These are phyloP conservation scores for Melanogaster broomeanus DNA, from an alignment of 768 basidiomycete genomes.

Conservation along the genomic window DNA sequence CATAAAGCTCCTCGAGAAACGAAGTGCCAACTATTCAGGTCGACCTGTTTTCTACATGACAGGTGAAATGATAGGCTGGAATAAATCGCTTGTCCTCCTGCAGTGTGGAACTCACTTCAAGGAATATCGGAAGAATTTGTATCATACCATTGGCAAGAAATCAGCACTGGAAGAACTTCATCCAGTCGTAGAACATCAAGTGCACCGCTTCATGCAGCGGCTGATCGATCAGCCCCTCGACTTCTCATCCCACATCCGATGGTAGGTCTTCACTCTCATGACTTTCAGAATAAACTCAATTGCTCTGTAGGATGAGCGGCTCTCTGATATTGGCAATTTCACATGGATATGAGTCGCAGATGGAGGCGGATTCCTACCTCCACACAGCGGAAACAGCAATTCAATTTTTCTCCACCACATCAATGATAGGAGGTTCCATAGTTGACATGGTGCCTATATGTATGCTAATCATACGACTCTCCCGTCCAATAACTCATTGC, in stretches of 20 bases:
- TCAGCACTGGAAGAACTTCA: slow-evolving; percentile 26
- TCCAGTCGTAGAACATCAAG: slow-evolving; percentile 49
- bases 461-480: no score
- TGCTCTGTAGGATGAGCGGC: no score
- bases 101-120: not conserved
- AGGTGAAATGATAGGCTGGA: slow-evolving; percentile 1
- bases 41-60: no score
- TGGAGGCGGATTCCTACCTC: no score
- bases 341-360: no score
- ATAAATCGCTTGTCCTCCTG: not conserved
- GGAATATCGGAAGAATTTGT: not conserved
- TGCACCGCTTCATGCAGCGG: slow-evolving; percentile 47
- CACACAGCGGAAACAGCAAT: no score
- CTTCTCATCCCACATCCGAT: no score
- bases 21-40: slow-evolving; percentile 40
- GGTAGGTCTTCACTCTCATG: slow-evolving; percentile 28
- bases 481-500: no score
- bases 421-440: no score
- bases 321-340: not conserved
- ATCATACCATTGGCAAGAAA: no score
- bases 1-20: slow-evolving; percentile 49
- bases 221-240: slow-evolving; percentile 50
- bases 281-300: not conserved
- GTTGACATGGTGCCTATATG: no score
- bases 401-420: no score